Evolutionary conservation across 2,329 filamentous ascomycete genomes (phyloP).

Genomic region (Fusarium euwallaceae): DNA sequence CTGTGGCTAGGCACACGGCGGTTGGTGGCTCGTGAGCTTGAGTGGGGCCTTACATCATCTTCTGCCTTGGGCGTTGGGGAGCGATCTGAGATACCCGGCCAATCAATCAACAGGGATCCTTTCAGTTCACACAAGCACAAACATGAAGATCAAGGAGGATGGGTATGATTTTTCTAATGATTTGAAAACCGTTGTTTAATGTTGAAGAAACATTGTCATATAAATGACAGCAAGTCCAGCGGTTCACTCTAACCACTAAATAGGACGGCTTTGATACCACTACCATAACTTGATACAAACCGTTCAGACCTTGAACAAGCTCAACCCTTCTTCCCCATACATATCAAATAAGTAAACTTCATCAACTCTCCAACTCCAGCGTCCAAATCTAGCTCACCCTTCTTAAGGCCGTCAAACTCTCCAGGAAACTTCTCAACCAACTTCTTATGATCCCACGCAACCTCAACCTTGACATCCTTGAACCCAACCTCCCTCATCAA

Average conservation of each 20-base stretch:
- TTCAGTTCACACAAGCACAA: background rate
- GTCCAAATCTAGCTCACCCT: constrained; percentile 48
- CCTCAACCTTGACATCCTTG: constrained; percentile 59
- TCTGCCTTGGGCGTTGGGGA: constrained; percentile 14
- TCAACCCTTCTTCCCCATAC: constrained; percentile 43
- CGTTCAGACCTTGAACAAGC: background rate
- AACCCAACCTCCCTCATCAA: constrained; percentile 56
- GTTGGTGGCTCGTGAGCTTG: constrained; percentile 24
- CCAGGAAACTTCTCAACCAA: constrained; percentile 61
- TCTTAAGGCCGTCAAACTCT: constrained; percentile 49
- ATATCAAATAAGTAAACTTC: constrained; percentile 56
- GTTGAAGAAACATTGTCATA: too few relatives aligned
- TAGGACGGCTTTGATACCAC: background rate
- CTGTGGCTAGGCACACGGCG: constrained; percentile 19
- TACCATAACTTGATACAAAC: background rate
- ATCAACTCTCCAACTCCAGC: constrained; percentile 44
- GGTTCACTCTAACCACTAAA: background rate
- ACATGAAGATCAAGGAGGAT: background rate
- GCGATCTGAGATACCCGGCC: background rate
- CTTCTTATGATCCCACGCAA: constrained; percentile 64
- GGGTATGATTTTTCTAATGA: background rate
- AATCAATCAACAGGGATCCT: constrained; percentile 15
- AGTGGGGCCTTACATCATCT: constrained; percentile 39
- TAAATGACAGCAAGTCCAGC: background rate
- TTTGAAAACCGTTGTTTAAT: background rate